Base-by-base conservation (phyloP, 148 eudicot species). In the Fagopyrum homotropicum region DNA sequence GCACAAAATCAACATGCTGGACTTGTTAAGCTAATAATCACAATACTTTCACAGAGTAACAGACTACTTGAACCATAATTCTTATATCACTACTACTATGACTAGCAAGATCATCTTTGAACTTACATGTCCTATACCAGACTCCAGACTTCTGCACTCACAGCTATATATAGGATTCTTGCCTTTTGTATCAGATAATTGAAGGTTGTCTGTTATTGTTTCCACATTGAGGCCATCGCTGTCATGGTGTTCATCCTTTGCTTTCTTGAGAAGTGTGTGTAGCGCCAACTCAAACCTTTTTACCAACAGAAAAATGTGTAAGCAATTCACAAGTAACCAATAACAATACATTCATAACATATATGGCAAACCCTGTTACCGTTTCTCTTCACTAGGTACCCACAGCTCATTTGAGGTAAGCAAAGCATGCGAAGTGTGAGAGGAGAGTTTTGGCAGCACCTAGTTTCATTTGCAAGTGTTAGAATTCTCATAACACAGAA, bases 401-500 rank as follows among this genome's bases (percentile, higher is more conserved):
- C 99, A 96, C 77, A 96, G 80, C 76, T 89, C 90, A 87, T 96
- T 90, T 51, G 99, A 96, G 63, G 98, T 90, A 72, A 96, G 85
- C 78, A 96, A 82, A 40, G 95, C 97, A 82, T 84, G 91, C 77
- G 92, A 74, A 75, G 99, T 96, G 84, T 92, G 98, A 76, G 97
- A 83, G 69, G 99, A 96, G 79, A 96, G 99, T 79, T 89, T 92
- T 51, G 99, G 99, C 75, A 96, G 96, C 74, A 92, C 91, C 99
- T 96, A 75, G 55, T 72, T 72, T 46, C 35, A 46, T 17, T 16
- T 57, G 19, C n/a, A 17, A 46, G 74, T 17, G 74, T 45, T 19
- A 72, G 47, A 46, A 49, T 10, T 3, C 7, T 47, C 29, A 19
- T 46, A 17, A 19, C 22, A 72, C 51, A 8, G 14, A 45, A 40